Evolutionary conservation across 2,329 filamentous ascomycete genomes (phyloP).

Genomic region (Apiospora phragmitis): DNA sequence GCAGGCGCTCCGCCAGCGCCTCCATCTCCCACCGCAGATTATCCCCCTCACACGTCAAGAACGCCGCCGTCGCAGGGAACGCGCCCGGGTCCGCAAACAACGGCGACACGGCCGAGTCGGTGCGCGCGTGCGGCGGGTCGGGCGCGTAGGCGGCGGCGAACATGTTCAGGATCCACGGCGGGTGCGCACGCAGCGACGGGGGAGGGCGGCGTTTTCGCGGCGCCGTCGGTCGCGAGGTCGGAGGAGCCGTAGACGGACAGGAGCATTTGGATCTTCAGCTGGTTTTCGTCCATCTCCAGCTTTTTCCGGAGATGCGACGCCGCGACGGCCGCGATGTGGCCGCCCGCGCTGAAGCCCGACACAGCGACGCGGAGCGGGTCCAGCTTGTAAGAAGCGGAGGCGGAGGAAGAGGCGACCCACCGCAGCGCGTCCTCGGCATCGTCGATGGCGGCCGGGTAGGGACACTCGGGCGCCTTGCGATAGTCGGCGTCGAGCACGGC

Average conservation of each 20-base stretch:
- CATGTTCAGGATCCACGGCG: neutral
- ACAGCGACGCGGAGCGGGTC: slow-evolving; percentile 57
- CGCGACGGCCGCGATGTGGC: slow-evolving; percentile 43
- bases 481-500: slow-evolving; percentile 68
- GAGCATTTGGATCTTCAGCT: neutral
- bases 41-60: neutral
- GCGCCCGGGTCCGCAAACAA: neutral
- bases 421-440: slow-evolving; percentile 65
- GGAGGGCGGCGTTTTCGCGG: neutral
- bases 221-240: neutral
- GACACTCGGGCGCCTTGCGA: slow-evolving; percentile 64
- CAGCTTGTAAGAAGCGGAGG: slow-evolving; percentile 49
- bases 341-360: slow-evolving; percentile 66
- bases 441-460: slow-evolving; percentile 65
- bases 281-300: neutral
- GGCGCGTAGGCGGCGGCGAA: neutral
- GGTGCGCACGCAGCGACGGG: neutral
- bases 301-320: neutral
- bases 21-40: neutral
- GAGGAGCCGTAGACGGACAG: neutral
- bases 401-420: slow-evolving; percentile 46
- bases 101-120: neutral
- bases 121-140: neutral
- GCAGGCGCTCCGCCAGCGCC: neutral
- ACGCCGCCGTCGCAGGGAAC: neutral